These are phyloP conservation scores for Leptodermis oblonga DNA, from an alignment of 257 asterid genomes.

Conservation along the genomic window DNA sequence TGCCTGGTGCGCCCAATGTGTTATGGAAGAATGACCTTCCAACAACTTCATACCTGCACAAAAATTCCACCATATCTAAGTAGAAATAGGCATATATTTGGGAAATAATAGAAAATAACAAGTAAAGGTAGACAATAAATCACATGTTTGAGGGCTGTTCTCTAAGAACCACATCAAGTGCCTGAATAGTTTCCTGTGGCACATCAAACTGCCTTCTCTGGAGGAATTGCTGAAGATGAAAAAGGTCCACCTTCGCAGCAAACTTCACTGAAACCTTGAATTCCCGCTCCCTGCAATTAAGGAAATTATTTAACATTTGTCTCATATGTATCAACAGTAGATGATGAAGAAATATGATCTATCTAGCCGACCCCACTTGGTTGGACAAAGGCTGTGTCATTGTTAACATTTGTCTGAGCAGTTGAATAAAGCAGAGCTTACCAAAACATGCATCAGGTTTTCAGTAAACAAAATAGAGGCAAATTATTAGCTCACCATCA, in stretches of 20 bases:
- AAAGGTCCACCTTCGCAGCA: constrained; percentile 56
- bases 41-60: constrained; percentile 52
- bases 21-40: constrained; percentile 73
- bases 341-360: no score
- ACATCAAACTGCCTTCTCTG: constrained; percentile 44
- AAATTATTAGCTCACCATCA: no score
- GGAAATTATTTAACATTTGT: not conserved
- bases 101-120: not conserved
- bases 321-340: no score
- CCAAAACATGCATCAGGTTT: no score
- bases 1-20: constrained; percentile 27
- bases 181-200: constrained; percentile 71
- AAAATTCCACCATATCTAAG: not conserved
- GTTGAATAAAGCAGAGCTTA: no score
- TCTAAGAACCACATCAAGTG: constrained; percentile 75
- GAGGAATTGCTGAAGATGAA: constrained; percentile 51
- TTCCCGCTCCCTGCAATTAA: constrained; percentile 42
- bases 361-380: no score
- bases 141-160: constrained; percentile 45
- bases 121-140: not conserved
- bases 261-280: constrained; percentile 56
- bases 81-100: not conserved
- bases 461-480: not conserved
- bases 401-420: no score
- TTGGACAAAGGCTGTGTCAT: no score